Conservation (phyloP, 495 filamentous ascomycete species). For the Aspergillus egyptiacus region DNA sequence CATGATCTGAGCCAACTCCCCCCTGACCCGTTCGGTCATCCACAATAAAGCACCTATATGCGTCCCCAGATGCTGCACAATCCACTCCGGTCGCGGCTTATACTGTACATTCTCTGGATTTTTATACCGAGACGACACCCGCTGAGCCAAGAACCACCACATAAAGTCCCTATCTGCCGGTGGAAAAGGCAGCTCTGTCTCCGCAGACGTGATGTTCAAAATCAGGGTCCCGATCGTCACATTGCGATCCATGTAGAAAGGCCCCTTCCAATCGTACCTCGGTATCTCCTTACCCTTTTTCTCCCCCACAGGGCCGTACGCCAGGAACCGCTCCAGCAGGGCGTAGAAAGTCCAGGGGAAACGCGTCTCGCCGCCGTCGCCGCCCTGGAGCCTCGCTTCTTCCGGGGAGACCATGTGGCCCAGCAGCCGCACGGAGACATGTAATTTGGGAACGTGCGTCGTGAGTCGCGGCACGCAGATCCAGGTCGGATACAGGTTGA, state of each 20-base stretch:
- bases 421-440: conserved; percentile 11
- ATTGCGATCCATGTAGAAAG: background rate
- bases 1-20: conserved; percentile 3
- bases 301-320: conserved; percentile 17
- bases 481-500: conserved; percentile 16
- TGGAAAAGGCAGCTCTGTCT: background rate
- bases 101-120: background rate
- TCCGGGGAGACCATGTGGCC: conserved; percentile 7
- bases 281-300: background rate
- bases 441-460: conserved; percentile 7
- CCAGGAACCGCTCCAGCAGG: conserved; percentile 16
- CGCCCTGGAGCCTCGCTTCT: background rate
- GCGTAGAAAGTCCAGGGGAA: conserved; percentile 21
- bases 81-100: background rate
- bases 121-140: background rate
- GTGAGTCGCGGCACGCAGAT: conserved; percentile 15
- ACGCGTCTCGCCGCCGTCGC: conserved; percentile 10
- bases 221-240: background rate
- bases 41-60: background rate
- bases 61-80: background rate
- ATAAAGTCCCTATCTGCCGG: background rate
- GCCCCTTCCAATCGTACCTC: background rate
- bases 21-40: background rate
- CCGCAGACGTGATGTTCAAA: background rate
- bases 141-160: no score